Evolutionary conservation across 2,329 filamentous ascomycete species (phyloP), one percentile per base, ranked within the genome.

Genomic region (Penicillium griseofulvum): DNA sequence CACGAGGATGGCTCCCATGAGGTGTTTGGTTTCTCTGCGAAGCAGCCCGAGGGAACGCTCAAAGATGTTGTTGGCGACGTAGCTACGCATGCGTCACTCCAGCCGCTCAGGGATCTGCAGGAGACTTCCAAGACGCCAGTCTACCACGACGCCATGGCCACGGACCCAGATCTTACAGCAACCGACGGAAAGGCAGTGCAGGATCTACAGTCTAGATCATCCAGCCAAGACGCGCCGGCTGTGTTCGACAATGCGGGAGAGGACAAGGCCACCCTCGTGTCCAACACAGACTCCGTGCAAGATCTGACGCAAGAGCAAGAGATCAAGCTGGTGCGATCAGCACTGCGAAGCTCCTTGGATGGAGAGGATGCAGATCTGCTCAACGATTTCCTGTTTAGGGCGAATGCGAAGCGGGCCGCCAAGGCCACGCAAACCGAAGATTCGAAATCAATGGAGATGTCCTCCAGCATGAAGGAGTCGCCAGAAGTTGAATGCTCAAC

Each of bases 291-390:
- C 19, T 55, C 62, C 17, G 64, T 66, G 34, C 61, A 63, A 49
- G 56, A 66, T n/a, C 41, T 70, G 28, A 68, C 68, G 12, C 63
- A 63, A n/a, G 64, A 66, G 54, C 67, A 71, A 54, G 65, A 71
- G 46, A 63, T 68, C 41, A 68, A 64, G 19, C 53, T 73, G 28
- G 70, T 74, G 5, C 68, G 72, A 53, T 72, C 74, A 31, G 70
- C 73, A 41, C 60, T 74, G 34, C 67, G 67, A 44, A 71, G 72
- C 58, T 70, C 70, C 26, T 60, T 76, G 11, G 72, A 71, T 49
- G 71, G 70, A 41, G 72, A 75, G 12, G 73, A 76, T 61, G 68
- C 71, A 9, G 71, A 66, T 37, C 54, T 76, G n/a, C 64, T 76
- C 44, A 73, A 69, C 49, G 67, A 72, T 48, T 76, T 76, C 58